phyloP scores from a whole-genome alignment of 139 green algal species.

The Nannochloris sp. region DNA sequence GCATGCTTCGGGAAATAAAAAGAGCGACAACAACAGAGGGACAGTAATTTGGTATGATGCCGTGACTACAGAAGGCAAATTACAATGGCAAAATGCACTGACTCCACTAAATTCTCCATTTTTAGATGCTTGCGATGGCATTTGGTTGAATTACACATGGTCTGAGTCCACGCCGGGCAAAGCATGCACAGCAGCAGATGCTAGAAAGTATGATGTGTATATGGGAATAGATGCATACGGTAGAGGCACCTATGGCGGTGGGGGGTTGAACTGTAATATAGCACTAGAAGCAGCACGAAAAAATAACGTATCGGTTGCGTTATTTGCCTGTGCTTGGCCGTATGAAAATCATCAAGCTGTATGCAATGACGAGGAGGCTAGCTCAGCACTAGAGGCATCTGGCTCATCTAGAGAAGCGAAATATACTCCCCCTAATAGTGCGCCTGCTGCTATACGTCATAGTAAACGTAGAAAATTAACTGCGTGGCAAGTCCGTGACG shows the following conservation, averaged over 20 bases:
- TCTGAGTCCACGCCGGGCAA: conserved; percentile 16
- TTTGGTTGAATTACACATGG: conserved; percentile 81
- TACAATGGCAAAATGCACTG: conserved; percentile 77
- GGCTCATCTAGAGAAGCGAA: no score
- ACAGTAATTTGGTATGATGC: conserved; percentile 68
- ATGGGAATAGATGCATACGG: conserved; percentile 77
- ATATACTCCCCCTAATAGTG: no score
- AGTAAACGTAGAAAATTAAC: no score
- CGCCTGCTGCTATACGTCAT: no score
- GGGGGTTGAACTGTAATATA: conserved; percentile 27
- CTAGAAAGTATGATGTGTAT: conserved; percentile 52
- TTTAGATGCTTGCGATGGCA: conserved; percentile 57
- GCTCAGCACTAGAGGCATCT: background rate
- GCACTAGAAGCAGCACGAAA: conserved; percentile 19
- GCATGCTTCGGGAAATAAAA: background rate
- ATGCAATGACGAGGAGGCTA: background rate
- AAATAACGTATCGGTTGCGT: conserved; percentile 23
- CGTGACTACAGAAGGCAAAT: conserved; percentile 59
- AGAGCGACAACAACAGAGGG: no score
- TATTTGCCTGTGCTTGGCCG: conserved; percentile 29
- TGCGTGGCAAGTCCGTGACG: conserved; percentile 22
- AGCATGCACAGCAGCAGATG: conserved; percentile 15
- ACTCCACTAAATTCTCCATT: conserved; percentile 41
- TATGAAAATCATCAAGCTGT: conserved; percentile 12
- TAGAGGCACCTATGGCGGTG: conserved; percentile 54